Base-by-base conservation (phyloP, 805 yeast genomes). In the Sugiyamaella lignohabitans region DNA sequence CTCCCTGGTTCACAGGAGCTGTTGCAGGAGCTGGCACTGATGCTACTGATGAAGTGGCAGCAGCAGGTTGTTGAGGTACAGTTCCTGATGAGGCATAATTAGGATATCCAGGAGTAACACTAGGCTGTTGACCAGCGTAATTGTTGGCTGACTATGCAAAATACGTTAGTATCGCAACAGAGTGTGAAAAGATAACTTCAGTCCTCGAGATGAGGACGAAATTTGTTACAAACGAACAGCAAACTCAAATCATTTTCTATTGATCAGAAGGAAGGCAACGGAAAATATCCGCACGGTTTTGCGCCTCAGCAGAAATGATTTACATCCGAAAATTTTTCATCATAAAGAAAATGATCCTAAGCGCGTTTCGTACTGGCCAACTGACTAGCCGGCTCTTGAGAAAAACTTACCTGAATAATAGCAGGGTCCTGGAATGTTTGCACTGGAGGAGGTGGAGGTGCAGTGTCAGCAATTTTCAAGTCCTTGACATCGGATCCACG, bases 401-500 rank as follows among this genome's bases (percentile, higher is more conserved):
- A 44, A n/a, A 30, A 18, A 53, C 67, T 40, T 55, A 63, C 68
- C 58, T 58, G 61, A n/a, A 58, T 46, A 42, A 57, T 59, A 11
- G 66, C 63, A 14, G 65, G 67, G 43, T 62, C 66, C 19, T 51
- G 47, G 37, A 51, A 49, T 24, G 83, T 38, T 35, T 35, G 84
- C 49, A 78, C 78, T 37, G 57, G 53, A 27, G 32, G 32, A 27
- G 32, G 32, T 8, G 54, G 48, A 4, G 55, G 55, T 8, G 79
- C 82, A 49, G 81, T 68, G 52, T 88, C 97, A 59, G 91, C 73
- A 46, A 93, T 93, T 55, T 80, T 79, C 64, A 93, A 73, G 59
- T 85, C 96, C 67, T 86, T 84, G 19, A 93, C 97, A 58, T 91
- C 97, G 21, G 85, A 78, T 34, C 98, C 98, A 56, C 89, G 79